Conservation (phyloP, 768 basidiomycete species). For the Panus rudis region DNA sequence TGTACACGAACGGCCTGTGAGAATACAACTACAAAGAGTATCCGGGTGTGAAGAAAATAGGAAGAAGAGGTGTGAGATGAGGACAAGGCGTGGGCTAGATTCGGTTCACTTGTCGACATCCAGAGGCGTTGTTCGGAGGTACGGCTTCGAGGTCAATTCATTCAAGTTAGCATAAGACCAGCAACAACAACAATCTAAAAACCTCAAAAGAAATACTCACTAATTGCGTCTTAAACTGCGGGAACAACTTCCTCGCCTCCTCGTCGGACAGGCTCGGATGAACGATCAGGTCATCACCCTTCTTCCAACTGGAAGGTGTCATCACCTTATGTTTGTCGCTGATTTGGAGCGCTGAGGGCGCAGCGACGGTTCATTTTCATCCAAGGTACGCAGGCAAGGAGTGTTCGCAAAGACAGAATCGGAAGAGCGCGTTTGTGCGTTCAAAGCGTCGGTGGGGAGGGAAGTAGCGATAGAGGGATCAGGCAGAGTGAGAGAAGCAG, state of each 20-base stretch:
- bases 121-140: too few species aligned
- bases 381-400: too few species aligned
- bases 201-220: background rate
- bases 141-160: too few species aligned
- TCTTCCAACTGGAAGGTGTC: slow-evolving; percentile 94
- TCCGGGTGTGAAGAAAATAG: too few species aligned
- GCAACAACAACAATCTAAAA: too few species aligned
- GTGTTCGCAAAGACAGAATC: background rate
- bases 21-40: too few species aligned
- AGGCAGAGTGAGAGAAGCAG: background rate
- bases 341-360: slow-evolving; percentile 86
- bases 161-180: too few species aligned
- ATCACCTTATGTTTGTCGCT: slow-evolving; percentile 79
- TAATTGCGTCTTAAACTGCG: slow-evolving; percentile 20
- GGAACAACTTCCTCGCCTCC: slow-evolving; percentile 88
- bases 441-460: slow-evolving; percentile 65
- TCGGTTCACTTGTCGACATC: too few species aligned
- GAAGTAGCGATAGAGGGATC: slow-evolving; percentile 6
- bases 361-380: too few species aligned
- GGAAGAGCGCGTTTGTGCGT: background rate
- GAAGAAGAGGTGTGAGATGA: too few species aligned
- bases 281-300: slow-evolving; percentile 90
- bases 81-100: too few species aligned
- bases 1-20: too few species aligned
- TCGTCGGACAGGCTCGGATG: slow-evolving; percentile 77